Conservation (phyloP, 1,284 basidiomycete genomes). For the Inonotus hispidus region DNA sequence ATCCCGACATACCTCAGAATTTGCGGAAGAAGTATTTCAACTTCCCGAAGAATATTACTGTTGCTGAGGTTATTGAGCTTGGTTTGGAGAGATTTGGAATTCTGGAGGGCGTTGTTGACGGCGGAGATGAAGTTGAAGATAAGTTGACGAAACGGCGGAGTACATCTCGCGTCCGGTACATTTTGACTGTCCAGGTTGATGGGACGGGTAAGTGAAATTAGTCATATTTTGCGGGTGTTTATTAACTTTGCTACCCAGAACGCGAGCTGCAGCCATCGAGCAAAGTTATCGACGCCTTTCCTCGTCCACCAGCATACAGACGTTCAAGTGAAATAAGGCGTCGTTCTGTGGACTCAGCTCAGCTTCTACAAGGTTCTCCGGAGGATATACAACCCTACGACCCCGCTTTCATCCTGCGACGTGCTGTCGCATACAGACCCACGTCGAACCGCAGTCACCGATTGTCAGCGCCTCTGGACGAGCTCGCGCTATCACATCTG, state of each 20-base stretch:
- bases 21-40: conserved; percentile 74
- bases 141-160: conserved; percentile 80
- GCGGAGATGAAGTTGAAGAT: conserved; percentile 95
- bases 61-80: conserved; percentile 93
- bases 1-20: conserved; percentile 51
- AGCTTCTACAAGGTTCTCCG: conserved; percentile 54
- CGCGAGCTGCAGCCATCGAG: conserved; percentile 70
- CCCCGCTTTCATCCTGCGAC: conserved; percentile 84
- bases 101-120: conserved; percentile 91
- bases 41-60: conserved; percentile 90
- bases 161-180: conserved; percentile 74
- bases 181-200: conserved; percentile 54
- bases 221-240: conserved; percentile 8
- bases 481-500: conserved; percentile 63
- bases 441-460: conserved; percentile 49
- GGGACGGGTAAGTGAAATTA: conserved; percentile 49
- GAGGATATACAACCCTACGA: conserved; percentile 81
- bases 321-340: conserved; percentile 65
- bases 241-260: conserved; percentile 44
- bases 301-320: conserved; percentile 67
- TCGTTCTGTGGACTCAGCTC: conserved; percentile 81
- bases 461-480: conserved; percentile 68
- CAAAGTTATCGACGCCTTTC: conserved; percentile 81
- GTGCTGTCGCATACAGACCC: conserved; percentile 65
- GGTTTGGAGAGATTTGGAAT: conserved; percentile 92